phyloP scores from a whole-genome alignment of 495 filamentous ascomycete genomes.

The Bryoglossum gracile region DNA sequence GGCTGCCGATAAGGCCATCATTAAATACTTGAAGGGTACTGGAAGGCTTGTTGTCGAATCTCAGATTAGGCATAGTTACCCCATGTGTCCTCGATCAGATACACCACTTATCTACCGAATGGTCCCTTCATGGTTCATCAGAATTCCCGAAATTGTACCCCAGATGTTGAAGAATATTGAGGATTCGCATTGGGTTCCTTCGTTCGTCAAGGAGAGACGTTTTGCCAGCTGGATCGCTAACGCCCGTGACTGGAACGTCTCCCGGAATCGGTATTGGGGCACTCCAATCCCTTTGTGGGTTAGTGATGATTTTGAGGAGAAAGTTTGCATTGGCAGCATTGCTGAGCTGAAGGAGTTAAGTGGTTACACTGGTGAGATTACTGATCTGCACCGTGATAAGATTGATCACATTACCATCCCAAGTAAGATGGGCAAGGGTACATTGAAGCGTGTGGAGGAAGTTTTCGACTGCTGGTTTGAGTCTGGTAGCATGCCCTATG shows the following conservation, averaged over 20 bases:
- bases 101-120: conserved; percentile 92
- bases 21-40: conserved; percentile 76
- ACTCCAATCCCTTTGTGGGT: conserved; percentile 93
- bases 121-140: conserved; percentile 94
- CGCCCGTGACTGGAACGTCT: conserved; percentile 97
- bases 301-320: conserved; percentile 78
- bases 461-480: conserved; percentile 95
- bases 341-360: conserved; percentile 81
- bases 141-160: conserved; percentile 76
- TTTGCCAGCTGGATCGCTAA: conserved; percentile 82
- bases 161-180: conserved; percentile 87
- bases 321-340: conserved; percentile 80
- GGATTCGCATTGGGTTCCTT: conserved; percentile 88
- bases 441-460: conserved; percentile 72
- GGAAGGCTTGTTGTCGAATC: conserved; percentile 81
- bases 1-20: conserved; percentile 88
- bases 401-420: conserved; percentile 96
- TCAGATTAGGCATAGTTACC: conserved; percentile 89
- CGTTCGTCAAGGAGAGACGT: conserved; percentile 83
- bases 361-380: conserved; percentile 75
- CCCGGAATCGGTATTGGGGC: conserved; percentile 94
- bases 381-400: conserved; percentile 91
- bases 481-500: conserved; percentile 95
- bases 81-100: conserved; percentile 93
- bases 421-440: conserved; percentile 81